A percentile compares a stretch with the other conserved stretches of the same genome.
Conservation (phyloP, 495 filamentous ascomycete species). For the Staphylotrichum tortipilum region DNA sequence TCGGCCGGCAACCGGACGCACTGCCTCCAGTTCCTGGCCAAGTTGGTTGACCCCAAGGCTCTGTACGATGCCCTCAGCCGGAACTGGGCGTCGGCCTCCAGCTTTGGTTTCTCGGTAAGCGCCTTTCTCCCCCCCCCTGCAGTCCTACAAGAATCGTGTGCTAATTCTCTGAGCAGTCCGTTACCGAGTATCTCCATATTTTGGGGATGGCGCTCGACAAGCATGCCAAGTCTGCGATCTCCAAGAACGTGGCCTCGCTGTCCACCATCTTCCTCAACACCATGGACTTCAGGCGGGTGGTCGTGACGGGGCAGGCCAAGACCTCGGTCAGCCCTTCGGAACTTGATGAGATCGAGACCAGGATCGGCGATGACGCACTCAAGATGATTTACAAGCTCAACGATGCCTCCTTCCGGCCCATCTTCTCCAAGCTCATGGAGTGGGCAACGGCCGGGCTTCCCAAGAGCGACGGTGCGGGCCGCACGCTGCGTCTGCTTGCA, state of each 20-base stretch:
- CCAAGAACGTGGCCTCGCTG: conserved; percentile 59
- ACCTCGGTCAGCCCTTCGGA: conserved; percentile 9
- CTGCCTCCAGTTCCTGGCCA: conserved; percentile 62
- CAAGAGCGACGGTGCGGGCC: conserved; percentile 50
- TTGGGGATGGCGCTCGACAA: conserved; percentile 62
- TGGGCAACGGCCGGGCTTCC: conserved; percentile 55
- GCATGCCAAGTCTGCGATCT: conserved; percentile 63
- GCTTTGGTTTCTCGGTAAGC: conserved; percentile 51
- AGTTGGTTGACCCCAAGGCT: conserved; percentile 57
- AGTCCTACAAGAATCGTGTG: background rate
- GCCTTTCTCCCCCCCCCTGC: background rate
- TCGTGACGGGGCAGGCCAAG: conserved; percentile 20
- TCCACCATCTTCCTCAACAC: conserved; percentile 60
- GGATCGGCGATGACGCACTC: conserved; percentile 57
- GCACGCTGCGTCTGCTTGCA: conserved; percentile 48
- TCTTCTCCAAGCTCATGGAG: conserved; percentile 74
- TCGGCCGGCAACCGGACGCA: conserved; percentile 56
- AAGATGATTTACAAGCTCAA: conserved; percentile 95
- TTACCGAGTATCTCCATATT: conserved; percentile 56
- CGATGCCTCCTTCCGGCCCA: conserved; percentile 89
- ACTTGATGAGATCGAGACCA: conserved; percentile 48
- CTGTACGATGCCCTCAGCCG: conserved; percentile 59
- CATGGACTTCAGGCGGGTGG: conserved; percentile 61
- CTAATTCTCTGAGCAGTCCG: conserved; percentile 39
- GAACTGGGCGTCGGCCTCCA: conserved; percentile 57